These are phyloP conservation scores for Xanthoparmelia taractica DNA, from an alignment of 495 filamentous ascomycete genomes.

Conservation along the genomic window DNA sequence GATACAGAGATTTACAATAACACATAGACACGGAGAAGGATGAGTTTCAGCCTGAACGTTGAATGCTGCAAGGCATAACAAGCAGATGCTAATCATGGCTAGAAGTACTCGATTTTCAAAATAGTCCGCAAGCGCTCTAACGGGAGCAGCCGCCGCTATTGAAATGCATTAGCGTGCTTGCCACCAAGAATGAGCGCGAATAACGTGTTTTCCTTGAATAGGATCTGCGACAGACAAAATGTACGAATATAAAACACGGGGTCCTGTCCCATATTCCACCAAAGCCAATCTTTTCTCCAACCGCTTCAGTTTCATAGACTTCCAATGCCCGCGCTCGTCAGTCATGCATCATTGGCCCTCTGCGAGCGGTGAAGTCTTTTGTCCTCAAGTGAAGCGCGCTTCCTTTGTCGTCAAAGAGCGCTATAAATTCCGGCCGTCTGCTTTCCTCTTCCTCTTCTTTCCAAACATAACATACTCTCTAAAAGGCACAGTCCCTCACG, in stretches of 20 bases:
- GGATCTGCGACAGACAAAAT: background rate
- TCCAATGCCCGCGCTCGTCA: background rate
- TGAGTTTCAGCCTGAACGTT: background rate
- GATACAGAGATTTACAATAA: too few species aligned
- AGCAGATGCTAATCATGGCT: too few species aligned
- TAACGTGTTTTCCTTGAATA: slow-evolving; percentile 1
- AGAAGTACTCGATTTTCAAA: too few species aligned
- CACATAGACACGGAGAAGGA: background rate
- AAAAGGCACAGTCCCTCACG: background rate
- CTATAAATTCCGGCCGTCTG: background rate
- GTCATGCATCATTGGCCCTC: slow-evolving; percentile 2
- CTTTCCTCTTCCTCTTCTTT: background rate
- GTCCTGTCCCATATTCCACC: background rate
- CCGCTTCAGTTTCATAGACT: background rate
- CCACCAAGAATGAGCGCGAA: slow-evolving; percentile 13
- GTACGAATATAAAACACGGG: background rate
- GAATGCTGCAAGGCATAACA: background rate
- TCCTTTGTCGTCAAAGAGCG: background rate
- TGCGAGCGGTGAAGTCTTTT: background rate
- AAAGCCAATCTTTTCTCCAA: background rate
- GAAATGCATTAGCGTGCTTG: background rate
- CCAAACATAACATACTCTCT: background rate
- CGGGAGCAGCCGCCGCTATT: slow-evolving; percentile 12
- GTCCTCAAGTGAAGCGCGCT: background rate
- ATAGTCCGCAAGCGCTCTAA: slow-evolving; percentile 3